phyloP scores from a whole-genome alignment of 805 yeast genomes.

The Yamadazyma kitorensis region DNA sequence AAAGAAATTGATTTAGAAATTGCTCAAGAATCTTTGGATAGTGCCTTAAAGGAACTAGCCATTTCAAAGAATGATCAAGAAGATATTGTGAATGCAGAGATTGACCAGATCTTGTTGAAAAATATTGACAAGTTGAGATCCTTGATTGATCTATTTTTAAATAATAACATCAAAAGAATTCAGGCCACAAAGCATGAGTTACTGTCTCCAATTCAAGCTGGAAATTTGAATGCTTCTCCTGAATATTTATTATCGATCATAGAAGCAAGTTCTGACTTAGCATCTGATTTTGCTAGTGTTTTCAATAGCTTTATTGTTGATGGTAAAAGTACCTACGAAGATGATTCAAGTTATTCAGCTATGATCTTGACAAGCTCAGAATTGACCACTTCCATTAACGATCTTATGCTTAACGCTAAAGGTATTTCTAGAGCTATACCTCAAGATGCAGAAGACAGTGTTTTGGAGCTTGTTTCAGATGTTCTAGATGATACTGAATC shows the following conservation, averaged over 20 bases:
- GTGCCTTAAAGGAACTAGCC: conserved; percentile 60
- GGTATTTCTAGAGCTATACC: conserved; percentile 61
- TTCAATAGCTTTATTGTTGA: conserved; percentile 76
- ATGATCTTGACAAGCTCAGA: conserved; percentile 62
- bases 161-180: conserved; percentile 65
- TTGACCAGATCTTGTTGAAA: conserved; percentile 48
- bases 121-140: conserved; percentile 48
- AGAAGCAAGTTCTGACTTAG: conserved; percentile 66
- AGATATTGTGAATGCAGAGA: conserved; percentile 54
- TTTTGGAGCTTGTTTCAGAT: conserved; percentile 48
- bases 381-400: conserved; percentile 60
- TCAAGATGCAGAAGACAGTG: conserved; percentile 52
- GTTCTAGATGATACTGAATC: conserved; percentile 59
- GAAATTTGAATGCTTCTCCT: conserved; percentile 73
- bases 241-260: conserved; percentile 62
- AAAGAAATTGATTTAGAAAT: conserved; percentile 79
- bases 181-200: conserved; percentile 71
- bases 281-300: conserved; percentile 76
- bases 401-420: conserved; percentile 62
- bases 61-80: conserved; percentile 48
- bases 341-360: conserved; percentile 55
- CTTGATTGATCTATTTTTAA: conserved; percentile 68
- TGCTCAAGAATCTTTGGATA: conserved; percentile 75
- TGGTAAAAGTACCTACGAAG: conserved; percentile 49
- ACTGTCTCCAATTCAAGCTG: conserved; percentile 79